Evolutionary conservation across 768 basidiomycete genomes (phyloP).

Genomic region (Xerocomellus chrysenteron): DNA sequence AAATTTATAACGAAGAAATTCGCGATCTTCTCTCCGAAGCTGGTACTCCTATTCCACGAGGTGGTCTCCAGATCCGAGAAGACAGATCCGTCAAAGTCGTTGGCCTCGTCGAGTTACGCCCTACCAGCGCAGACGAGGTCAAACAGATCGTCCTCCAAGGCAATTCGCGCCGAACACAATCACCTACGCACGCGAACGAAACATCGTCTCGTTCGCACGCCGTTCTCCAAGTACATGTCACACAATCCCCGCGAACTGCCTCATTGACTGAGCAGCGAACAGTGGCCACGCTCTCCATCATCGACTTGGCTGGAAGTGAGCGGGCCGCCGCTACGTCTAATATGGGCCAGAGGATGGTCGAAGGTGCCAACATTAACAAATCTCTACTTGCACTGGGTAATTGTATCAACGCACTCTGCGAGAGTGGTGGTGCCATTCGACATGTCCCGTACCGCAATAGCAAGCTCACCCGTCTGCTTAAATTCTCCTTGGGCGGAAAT

Average conservation of each 20-base stretch:
- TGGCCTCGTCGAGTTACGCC: conserved; percentile 78
- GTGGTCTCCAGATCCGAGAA: conserved; percentile 91
- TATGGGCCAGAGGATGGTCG: conserved; percentile 97
- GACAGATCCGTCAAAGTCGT: conserved; percentile 91
- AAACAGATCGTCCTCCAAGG: conserved; percentile 90
- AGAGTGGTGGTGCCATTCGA: conserved; percentile 81
- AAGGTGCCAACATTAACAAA: conserved; percentile 99
- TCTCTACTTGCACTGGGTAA: conserved; percentile 95
- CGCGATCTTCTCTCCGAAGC: conserved; percentile 88
- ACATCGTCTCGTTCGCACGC: conserved; percentile 97
- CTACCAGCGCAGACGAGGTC: conserved; percentile 85
- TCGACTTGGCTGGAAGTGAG: conserved; percentile 97
- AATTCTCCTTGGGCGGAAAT: conserved; percentile 97
- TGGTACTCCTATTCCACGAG: conserved; percentile 59
- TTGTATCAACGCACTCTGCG: conserved; percentile 98
- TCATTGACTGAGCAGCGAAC: conserved; percentile 78
- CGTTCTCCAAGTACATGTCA: conserved; percentile 93
- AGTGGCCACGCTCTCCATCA: conserved; percentile 93
- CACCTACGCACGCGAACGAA: conserved; percentile 94
- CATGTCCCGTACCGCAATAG: conserved; percentile 98
- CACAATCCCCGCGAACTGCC: conserved; percentile 82
- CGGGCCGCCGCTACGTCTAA: conserved; percentile 94
- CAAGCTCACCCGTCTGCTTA: conserved; percentile 95
- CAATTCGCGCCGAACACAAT: conserved; percentile 86
- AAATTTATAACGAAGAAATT: conserved; percentile 99